Evolutionary conservation across 305 asterid genomes (phyloP), one percentile per base, ranked within the genome.

Genomic region (Ajuga reptans): DNA sequence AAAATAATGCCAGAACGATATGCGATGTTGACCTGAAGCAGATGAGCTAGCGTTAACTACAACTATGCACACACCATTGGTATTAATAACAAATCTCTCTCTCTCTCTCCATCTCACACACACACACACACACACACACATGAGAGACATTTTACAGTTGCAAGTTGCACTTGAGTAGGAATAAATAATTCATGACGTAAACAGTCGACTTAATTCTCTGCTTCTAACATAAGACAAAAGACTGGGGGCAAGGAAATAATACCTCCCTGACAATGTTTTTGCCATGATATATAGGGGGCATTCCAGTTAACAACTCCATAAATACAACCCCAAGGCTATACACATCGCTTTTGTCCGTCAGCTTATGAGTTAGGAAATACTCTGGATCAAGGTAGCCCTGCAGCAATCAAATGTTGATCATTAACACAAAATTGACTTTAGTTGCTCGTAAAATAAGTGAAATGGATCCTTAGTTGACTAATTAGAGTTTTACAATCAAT

Each of bases 311-410:
- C 6, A 91, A 78, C 84, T 91, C 97, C 55, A 91, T 70, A 73
- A 91, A 85, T 17, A 91, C 97, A 9, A 90, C 96, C 27, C 97
- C 97, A 42, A 88, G 89, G 73, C 96, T 90, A 65, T 90, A 90
- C 27, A 90, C 97, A 18, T 90, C 96, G 9, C 97, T 90, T 75
- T 88, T 90, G 81, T 90, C 97, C 0, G 97, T 88, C 56, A 90
- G 85, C 67, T 83, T 83, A 59, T 86, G 94, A 37, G 97, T 90
- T 56, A 90, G 85, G 82, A 89, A 87, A 68, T 91, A 91, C 79
- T 91, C 96, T 27, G 97, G 96, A 63, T 91, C 97, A 53, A 91
- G 92, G 73, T 91, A 89, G 51, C 97, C 97, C 97, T 91, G 84
- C 81, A 82, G 53, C 9, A 54, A 54, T 59, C 55, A 75, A 8